A percentile compares a stretch with the other conserved stretches of the same genome.
Conservation (phyloP, 352 stramenopile species). For the Pythium dissotocum region DNA sequence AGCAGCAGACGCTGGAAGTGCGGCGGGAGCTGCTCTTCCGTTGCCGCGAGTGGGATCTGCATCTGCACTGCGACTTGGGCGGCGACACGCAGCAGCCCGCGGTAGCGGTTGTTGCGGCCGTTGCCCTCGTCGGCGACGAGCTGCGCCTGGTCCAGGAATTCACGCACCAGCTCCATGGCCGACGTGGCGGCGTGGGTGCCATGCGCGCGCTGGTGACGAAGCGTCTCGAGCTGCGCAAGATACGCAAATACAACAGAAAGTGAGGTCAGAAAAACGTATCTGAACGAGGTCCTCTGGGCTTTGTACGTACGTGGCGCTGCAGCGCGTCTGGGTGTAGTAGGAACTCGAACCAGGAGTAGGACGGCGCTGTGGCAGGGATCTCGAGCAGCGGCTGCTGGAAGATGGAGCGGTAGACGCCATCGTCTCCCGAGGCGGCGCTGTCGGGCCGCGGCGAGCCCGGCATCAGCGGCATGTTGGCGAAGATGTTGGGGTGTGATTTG, state of each 20-base stretch:
- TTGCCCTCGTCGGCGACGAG: constrained; percentile 78
- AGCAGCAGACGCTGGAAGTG: constrained; percentile 82
- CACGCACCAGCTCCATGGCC: constrained; percentile 75
- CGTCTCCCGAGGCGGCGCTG: constrained; percentile 37
- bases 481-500: background rate
- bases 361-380: constrained; percentile 60
- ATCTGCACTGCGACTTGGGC: constrained; percentile 81
- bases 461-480: constrained; percentile 50
- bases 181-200: constrained; percentile 61
- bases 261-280: background rate
- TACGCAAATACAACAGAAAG: background rate
- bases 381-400: constrained; percentile 84
- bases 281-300: background rate
- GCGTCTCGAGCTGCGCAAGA: constrained; percentile 39
- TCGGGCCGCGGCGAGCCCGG: constrained; percentile 62
- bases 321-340: constrained; percentile 77
- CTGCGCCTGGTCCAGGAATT: constrained; percentile 85
- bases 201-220: constrained; percentile 46
- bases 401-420: constrained; percentile 81
- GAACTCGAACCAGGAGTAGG: constrained; percentile 87
- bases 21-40: constrained; percentile 64
- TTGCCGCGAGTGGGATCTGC: constrained; percentile 49
- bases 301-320: constrained; percentile 57
- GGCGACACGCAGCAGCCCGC: constrained; percentile 64
- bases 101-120: constrained; percentile 73